Base-by-base conservation (phyloP, 345 rosid species). In the Bruguiera gymnorhiza region DNA sequence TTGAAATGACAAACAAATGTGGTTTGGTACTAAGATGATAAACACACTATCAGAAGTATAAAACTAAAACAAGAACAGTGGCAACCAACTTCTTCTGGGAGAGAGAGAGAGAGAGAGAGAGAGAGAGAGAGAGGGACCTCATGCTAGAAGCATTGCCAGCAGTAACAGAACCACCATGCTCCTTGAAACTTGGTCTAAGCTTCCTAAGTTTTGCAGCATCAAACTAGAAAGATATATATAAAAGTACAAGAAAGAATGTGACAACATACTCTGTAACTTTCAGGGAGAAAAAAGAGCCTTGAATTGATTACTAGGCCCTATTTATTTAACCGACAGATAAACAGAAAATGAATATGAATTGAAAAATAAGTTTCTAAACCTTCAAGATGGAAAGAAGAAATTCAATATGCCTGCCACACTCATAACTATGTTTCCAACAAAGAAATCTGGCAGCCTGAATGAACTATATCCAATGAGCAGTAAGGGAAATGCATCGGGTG, bases 101-200 rank as follows among this genome's bases (percentile, higher is more conserved):
- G 60, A 21, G 34, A 13, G 73, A 29, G 61, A n/a, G 58, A 54
- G 57, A 2, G 59, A 55, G 57, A 2, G 59, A 55, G 59, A 55
- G 13, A 23, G 16, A 55, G 29, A 55, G 59, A 57, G 63, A 55
- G n/a, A 57, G 52, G 51, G 56, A 76, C 80, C 80, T 76, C 57
- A 76, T 72, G 67, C 36, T 76, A 32, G 80, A 76, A 63, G 80
- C 76, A 67, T 76, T 76, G 48, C 80, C 80, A 56, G 80, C 80
- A 55, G 76, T 73, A 27, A 73, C 76, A n/a, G 76, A 66, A 24
- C 76, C 76, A 51, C 66, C 54, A 50, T 66, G 48, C 71, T 31
- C 64, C 65, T 73, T 73, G 62, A 73, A 73, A 60, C 76, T 73
- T 39, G 76, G 76, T 73, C 62, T 60, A 37, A 73, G 71, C 61